Evolutionary conservation across 805 yeast species (phyloP), one percentile per base, ranked within the genome.

Genomic region (Zygotorulaspora florentina): DNA sequence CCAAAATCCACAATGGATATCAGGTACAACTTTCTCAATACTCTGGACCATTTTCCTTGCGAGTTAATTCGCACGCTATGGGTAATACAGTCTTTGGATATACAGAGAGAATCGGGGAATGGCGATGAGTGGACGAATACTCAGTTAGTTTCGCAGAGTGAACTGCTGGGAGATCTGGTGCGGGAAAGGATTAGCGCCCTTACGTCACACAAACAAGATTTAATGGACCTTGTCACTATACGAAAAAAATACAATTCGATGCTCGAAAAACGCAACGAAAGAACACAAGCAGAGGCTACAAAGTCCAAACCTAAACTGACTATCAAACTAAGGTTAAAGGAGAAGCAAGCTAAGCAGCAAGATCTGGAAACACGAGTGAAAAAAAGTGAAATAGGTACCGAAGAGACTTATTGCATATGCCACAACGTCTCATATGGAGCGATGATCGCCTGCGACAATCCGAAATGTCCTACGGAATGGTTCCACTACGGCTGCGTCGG

Each of bases 381-480:
- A 25, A 35, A 31, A 8, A 20, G 45, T 26, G 15, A 54, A 43
- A 42, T 54, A 56, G 36, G 64, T 52, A 35, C 42, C 26, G 48
- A 49, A 25, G 49, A 52, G 26, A 40, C 56, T 1, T 80, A 76
- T 53, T 80, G 85, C 51, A 42, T 68, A 11, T 80, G 85, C 48
- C 61, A 69, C 4, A 64, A 67, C 3, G 68, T 66, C 1, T 71
- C 79, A 6, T 66, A 58, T 45, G 97, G 97, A 1, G 79, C 77
- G 42, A 91, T 91, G 98, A 76, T 91, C 51, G 96, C 91, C 0
- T 91, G 98, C 65, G 97, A 90, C 62, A 80, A 87, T 55, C 73
- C 73, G 2, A 74, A 77, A 30, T 90, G 97, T 66, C 70, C 77
- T 48, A 73, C 66, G 30, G 88, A 82, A 58, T 85, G 93, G 95